Conservation (phyloP, 768 basidiomycete genomes). For the Russula compacta region DNA sequence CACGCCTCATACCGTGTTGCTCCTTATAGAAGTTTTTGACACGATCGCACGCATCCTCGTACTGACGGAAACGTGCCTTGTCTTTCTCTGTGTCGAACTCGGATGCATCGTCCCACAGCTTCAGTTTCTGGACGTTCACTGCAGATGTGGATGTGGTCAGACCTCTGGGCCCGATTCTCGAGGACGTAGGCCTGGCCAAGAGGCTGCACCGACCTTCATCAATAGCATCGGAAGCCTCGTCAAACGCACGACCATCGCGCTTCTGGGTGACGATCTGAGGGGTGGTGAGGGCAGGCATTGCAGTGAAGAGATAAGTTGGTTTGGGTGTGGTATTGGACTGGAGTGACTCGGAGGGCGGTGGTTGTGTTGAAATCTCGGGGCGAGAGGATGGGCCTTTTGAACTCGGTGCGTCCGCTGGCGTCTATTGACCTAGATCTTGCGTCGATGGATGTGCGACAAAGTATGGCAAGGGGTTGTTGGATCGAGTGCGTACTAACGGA, state of each 20-base stretch:
- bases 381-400: slow-evolving; percentile 8
- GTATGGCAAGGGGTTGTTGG: background rate
- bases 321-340: background rate
- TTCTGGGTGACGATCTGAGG: background rate
- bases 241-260: slow-evolving; percentile 30
- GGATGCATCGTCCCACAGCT: slow-evolving; percentile 45
- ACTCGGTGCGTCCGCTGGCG: slow-evolving; percentile 1
- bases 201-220: slow-evolving; percentile 34
- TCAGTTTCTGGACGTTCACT: slow-evolving; percentile 67
- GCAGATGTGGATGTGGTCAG: background rate
- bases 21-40: slow-evolving; percentile 73
- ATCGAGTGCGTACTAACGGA: background rate
- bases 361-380: background rate
- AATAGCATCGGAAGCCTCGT: slow-evolving; percentile 39
- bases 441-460: background rate
- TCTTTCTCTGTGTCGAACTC: slow-evolving; percentile 54
- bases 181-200: background rate
- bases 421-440: slow-evolving; percentile 4
- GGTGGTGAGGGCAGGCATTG: slow-evolving; percentile 14
- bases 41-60: slow-evolving; percentile 66
- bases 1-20: slow-evolving; percentile 48
- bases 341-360: background rate
- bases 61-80: slow-evolving; percentile 62
- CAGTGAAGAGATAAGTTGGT: background rate
- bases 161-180: background rate